Evolutionary conservation across 1,284 basidiomycete genomes (phyloP).

Genomic region (Ganoderma leucocontextum): DNA sequence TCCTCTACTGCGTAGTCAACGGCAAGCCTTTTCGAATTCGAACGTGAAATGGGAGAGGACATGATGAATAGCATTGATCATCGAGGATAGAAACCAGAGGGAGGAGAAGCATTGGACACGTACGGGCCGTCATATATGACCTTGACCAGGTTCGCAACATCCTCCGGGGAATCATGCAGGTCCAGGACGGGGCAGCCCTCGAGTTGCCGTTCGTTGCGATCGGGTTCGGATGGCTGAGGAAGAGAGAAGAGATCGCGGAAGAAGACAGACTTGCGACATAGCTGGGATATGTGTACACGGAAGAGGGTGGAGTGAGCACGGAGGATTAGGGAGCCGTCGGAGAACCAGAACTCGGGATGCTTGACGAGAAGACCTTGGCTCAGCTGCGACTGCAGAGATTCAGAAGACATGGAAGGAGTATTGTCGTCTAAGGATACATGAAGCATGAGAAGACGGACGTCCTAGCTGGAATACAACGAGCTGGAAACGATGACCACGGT

Average conservation of each 20-base stretch:
- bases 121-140: constrained; percentile 67
- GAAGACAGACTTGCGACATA: constrained; percentile 70
- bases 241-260: constrained; percentile 77
- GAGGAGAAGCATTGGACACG: constrained; percentile 22
- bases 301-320: constrained; percentile 70
- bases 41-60: no score
- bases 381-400: constrained; percentile 9
- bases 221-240: constrained; percentile 51
- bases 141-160: constrained; percentile 55
- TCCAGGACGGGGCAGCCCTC: constrained; percentile 40
- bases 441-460: neutral
- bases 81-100: neutral
- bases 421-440: neutral
- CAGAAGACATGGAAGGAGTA: neutral
- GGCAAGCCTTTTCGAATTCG: no score
- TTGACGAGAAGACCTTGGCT: constrained; percentile 24
- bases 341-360: constrained; percentile 75
- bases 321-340: constrained; percentile 76
- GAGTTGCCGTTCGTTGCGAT: constrained; percentile 9
- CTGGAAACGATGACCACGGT: no score
- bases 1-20: no score
- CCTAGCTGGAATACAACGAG: neutral
- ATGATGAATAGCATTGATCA: neutral
- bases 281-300: constrained; percentile 74
- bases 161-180: constrained; percentile 40